Evolutionary conservation across 1,284 basidiomycete genomes (phyloP).

Genomic region (Paramarasmius palmivorus): DNA sequence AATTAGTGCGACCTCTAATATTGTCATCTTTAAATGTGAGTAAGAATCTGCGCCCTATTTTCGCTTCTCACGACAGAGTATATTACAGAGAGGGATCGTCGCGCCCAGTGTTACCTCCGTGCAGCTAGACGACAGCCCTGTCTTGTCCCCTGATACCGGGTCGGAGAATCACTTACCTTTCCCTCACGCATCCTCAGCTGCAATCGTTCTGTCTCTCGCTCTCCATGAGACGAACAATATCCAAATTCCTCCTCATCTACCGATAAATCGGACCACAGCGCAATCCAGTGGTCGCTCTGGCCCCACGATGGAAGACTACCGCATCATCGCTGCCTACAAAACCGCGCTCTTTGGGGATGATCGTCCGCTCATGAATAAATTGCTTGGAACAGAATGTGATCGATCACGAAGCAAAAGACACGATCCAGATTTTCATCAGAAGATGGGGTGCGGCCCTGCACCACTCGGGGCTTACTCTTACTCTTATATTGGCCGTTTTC

Average conservation of each 20-base stretch:
- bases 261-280: constrained; percentile 42
- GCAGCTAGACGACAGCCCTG: constrained; percentile 16
- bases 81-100: not conserved
- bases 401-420: constrained; percentile 34
- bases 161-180: constrained; percentile 18
- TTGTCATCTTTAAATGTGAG: constrained; percentile 24
- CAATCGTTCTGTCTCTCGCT: constrained; percentile 51
- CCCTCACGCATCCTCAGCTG: constrained; percentile 40
- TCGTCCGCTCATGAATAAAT: not conserved
- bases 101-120: not conserved
- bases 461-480: constrained; percentile 20
- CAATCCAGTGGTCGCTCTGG: constrained; percentile 40
- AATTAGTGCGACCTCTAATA: constrained; percentile 7
- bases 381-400: constrained; percentile 20
- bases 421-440: constrained; percentile 41
- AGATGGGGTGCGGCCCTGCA: constrained; percentile 2
- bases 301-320: constrained; percentile 54
- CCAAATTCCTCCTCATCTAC: constrained; percentile 49
- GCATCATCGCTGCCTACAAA: constrained; percentile 31
- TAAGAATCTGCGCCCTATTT: constrained; percentile 34
- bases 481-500: constrained; percentile 38
- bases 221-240: constrained; percentile 45
- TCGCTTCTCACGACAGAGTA: not conserved
- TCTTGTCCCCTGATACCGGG: constrained; percentile 21
- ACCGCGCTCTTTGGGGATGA: constrained; percentile 49